Evolutionary conservation across 2,329 filamentous ascomycete species (phyloP).

Genomic region (Chrysoporthe austroafricana): DNA sequence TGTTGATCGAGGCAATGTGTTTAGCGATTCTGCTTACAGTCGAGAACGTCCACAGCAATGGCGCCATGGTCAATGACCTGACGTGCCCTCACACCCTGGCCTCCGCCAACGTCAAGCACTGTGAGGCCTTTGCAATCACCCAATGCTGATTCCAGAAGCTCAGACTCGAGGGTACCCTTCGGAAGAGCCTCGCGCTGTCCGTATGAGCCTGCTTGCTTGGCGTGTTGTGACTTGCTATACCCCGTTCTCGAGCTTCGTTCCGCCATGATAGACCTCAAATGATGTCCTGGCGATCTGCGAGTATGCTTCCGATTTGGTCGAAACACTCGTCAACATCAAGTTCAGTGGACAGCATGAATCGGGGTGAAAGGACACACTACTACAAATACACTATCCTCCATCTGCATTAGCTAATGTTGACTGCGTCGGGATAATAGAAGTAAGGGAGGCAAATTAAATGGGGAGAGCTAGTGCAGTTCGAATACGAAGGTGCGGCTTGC

Average conservation of each 20-base stretch:
- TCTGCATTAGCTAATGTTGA: not conserved
- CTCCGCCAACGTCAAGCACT: slow-evolving; percentile 40
- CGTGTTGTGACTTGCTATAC: slow-evolving; percentile 26
- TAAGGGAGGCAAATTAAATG: not conserved
- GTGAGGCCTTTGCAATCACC: slow-evolving; percentile 33
- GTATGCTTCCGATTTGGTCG: not conserved
- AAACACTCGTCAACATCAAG: not conserved
- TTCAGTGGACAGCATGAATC: not conserved
- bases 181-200: slow-evolving; percentile 7
- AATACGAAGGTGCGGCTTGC: not conserved
- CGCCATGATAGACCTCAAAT: not conserved
- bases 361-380: not conserved
- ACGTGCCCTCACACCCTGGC: slow-evolving; percentile 36
- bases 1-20: not conserved
- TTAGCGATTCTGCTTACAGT: slow-evolving; percentile 24
- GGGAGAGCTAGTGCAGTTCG: not conserved
- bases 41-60: slow-evolving; percentile 35
- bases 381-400: not conserved
- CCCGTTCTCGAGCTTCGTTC: not conserved
- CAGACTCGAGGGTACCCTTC: slow-evolving; percentile 12
- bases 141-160: slow-evolving; percentile 30
- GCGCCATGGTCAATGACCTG: slow-evolving; percentile 35
- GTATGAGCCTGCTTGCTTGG: slow-evolving; percentile 15
- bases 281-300: not conserved
- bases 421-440: not conserved